Evolutionary conservation across 805 yeast species (phyloP), one percentile per base, ranked within the genome.

Genomic region (Pichia phayaonensis): DNA sequence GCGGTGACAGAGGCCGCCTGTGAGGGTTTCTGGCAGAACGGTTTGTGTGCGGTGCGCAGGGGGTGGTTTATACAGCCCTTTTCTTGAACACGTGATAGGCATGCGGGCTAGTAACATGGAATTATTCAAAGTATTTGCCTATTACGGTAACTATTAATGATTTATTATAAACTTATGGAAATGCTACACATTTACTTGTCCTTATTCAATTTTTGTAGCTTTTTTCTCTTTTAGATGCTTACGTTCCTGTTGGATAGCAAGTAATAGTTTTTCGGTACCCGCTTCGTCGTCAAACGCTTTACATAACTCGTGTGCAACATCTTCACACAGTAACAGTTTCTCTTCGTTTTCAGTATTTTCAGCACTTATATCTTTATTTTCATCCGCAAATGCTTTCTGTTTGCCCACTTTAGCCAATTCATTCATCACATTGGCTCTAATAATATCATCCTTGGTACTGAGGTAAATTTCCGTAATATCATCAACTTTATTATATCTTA

Each of bases 211-310:
- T 29, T 29, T 22, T 29, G 20, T 41, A 12, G 29, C 16, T 31
- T 26, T 24, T 18, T 31, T 34, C 24, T 44, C 27, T 18, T 44
- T 15, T 15, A 46, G 21, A 26, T 39, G 48, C 22, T 53, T 54
- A 11, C 66, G 63, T 61, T 83, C 89, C 61, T 84, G 89, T 29
- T 61, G 61, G 52, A 80, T 59, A 1, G 87, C 85, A 51, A 74
- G 74, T 6, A 60, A 49, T 43, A 84, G 64, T n/a, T 73, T 73
- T 1, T 71, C 65, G 36, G 68, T 70, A 38, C 74, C 61, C 36
- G 72, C 76, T 24, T 66, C 70, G 44, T 80, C 69, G 6, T 74
- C 75, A 41, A 82, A 69, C 0, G 68, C 58, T 10, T 69, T 63
- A 34, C 77, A 71, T 18, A 86, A 53, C 34, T 63, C 59, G 16